A percentile compares a stretch with the other conserved stretches of the same genome.
Evolutionary conservation across 768 basidiomycete species (phyloP).

Genomic region (Peribolospora baueri): DNA sequence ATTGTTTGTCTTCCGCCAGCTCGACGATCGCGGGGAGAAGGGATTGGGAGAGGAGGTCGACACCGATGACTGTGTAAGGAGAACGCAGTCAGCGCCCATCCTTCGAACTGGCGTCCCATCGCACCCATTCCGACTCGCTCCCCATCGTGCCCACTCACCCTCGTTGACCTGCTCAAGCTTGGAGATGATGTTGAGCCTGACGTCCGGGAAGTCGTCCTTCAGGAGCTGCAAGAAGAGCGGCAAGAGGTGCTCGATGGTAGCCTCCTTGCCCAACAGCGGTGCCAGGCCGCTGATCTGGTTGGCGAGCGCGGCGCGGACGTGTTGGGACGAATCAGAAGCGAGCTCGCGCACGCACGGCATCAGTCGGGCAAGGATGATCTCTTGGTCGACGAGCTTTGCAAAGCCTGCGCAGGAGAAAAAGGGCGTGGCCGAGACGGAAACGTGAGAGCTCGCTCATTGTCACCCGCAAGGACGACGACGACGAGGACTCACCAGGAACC

Average conservation of each 20-base stretch:
- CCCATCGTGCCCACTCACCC: conserved; percentile 29
- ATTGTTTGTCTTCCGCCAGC: conserved; percentile 95
- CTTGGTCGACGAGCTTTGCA: conserved; percentile 73
- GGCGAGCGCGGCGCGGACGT: conserved; percentile 87
- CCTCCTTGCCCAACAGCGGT: conserved; percentile 71
- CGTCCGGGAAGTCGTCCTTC: conserved; percentile 97
- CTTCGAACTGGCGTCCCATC: too few species aligned
- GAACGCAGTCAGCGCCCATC: neutral
- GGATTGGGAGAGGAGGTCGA: conserved; percentile 77
- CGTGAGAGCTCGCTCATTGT: neutral
- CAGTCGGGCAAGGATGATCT: conserved; percentile 74
- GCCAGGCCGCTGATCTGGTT: conserved; percentile 91
- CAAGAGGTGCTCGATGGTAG: conserved; percentile 86
- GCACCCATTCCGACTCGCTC: neutral
- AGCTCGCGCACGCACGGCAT: conserved; percentile 87
- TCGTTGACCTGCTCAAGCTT: conserved; percentile 88
- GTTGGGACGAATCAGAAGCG: conserved; percentile 79
- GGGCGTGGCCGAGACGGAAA: conserved; percentile 3
- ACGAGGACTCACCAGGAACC: conserved; percentile 49
- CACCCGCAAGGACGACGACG: neutral
- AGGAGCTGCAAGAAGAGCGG: conserved; percentile 86
- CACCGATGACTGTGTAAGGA: conserved; percentile 61
- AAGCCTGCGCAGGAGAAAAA: conserved; percentile 36
- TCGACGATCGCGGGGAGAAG: conserved; percentile 93
- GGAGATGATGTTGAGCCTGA: conserved; percentile 89